These are phyloP conservation scores for Hordeum vulgare DNA, from an alignment of 176 grass and related monocot genomes.

Conservation along the genomic window DNA sequence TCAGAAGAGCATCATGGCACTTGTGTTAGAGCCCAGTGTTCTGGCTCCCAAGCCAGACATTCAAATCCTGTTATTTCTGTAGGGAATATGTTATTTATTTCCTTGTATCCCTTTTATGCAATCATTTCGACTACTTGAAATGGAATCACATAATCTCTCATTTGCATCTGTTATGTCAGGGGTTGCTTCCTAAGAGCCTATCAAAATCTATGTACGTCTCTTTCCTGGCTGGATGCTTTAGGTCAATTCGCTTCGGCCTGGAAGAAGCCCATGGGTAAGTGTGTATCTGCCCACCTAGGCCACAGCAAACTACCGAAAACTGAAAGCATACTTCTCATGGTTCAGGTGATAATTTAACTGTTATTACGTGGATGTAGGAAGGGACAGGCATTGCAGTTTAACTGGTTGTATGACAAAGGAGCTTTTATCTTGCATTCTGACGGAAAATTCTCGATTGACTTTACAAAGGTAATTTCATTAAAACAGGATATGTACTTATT, in stretches of 20 bases:
- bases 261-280: conserved; percentile 95
- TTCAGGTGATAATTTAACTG: not conserved
- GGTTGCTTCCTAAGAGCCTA: conserved; percentile 72
- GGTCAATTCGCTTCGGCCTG: conserved; percentile 83
- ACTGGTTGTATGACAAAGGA: conserved; percentile 90
- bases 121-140: not conserved
- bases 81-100: not conserved
- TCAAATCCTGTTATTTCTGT: not conserved
- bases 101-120: not conserved
- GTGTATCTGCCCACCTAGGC: not conserved
- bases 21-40: not conserved
- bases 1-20: not conserved
- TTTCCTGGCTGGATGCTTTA: conserved; percentile 88
- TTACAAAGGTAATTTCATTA: conserved; percentile 51
- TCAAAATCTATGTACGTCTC: conserved; percentile 93
- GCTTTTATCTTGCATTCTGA: conserved; percentile 80
- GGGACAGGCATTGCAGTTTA: conserved; percentile 90
- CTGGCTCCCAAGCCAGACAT: not conserved
- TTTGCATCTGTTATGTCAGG: conserved; percentile 38
- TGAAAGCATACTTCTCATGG: not conserved
- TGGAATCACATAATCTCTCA: not conserved
- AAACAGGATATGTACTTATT: not conserved
- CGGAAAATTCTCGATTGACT: conserved; percentile 83
- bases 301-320: not conserved
- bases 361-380: conserved; percentile 43